phyloP scores from a whole-genome alignment of 305 asterid species.

The Fraxinus angustifolia region DNA sequence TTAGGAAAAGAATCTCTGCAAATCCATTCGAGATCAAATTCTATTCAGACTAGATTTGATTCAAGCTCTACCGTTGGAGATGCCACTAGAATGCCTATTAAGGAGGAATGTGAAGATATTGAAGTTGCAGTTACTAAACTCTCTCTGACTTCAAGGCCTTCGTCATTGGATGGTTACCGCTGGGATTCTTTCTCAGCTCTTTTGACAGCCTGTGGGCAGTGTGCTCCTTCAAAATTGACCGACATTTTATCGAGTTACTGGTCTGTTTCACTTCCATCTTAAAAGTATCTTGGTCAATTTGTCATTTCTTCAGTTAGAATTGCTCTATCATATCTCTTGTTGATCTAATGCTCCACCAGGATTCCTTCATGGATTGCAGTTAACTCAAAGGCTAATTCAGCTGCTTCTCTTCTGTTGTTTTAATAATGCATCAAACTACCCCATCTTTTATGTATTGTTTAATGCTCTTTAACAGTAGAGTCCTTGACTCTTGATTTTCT shows the following conservation, averaged over 20 bases:
- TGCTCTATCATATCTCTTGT: slow-evolving; percentile 10
- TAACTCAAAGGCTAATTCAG: background rate
- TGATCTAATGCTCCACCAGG: slow-evolving; percentile 13
- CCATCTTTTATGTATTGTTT: background rate
- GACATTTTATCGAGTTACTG: slow-evolving; percentile 58
- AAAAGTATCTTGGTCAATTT: slow-evolving; percentile 18
- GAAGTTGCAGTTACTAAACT: slow-evolving; percentile 59
- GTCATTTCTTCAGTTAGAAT: slow-evolving; percentile 8
- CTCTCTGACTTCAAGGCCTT: slow-evolving; percentile 57
- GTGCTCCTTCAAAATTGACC: slow-evolving; percentile 52
- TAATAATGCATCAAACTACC: background rate
- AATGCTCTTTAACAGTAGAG: background rate
- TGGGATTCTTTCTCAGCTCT: slow-evolving; percentile 77
- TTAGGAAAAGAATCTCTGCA: slow-evolving; percentile 31
- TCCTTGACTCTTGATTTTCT: background rate
- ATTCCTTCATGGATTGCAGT: background rate
- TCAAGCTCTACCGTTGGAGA: slow-evolving; percentile 41
- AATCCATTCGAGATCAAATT: slow-evolving; percentile 32
- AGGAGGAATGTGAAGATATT: slow-evolving; percentile 53
- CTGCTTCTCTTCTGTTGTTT: background rate
- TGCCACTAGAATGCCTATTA: slow-evolving; percentile 31
- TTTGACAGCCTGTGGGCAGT: slow-evolving; percentile 81
- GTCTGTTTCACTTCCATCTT: slow-evolving; percentile 45
- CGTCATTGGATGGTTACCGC: slow-evolving; percentile 49
- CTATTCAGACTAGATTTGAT: slow-evolving; percentile 31